Conservation (phyloP, 192 early-diverging fungal species). For the Entomortierella beljakovae region DNA sequence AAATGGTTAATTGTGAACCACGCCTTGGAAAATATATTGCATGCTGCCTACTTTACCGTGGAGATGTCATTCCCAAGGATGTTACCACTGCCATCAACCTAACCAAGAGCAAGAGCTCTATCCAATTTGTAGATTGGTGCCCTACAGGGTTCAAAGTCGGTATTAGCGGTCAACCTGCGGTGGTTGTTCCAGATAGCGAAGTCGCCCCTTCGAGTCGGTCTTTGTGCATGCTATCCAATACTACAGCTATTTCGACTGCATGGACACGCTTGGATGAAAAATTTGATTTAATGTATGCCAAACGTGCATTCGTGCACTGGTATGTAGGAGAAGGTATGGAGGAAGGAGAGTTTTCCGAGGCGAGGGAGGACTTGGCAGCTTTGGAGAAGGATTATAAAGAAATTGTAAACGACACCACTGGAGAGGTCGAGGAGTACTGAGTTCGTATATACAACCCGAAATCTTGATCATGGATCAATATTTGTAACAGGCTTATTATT, state of each 20-base stretch:
- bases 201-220: constrained; percentile 96
- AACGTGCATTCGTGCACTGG: constrained; percentile 99
- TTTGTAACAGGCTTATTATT: no score
- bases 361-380: constrained; percentile 99
- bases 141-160: constrained; percentile 99
- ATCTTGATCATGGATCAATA: neutral
- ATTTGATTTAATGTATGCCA: constrained; percentile 99
- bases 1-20: constrained; percentile 99
- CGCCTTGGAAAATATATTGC: constrained; percentile 99
- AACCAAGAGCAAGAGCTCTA: constrained; percentile 94
- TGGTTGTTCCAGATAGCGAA: constrained; percentile 74
- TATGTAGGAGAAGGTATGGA: constrained; percentile 99
- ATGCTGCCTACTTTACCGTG: constrained; percentile 98
- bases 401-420: constrained; percentile 93
- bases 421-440: constrained; percentile 52
- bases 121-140: constrained; percentile 99
- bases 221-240: constrained; percentile 99
- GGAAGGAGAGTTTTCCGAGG: constrained; percentile 99
- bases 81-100: constrained; percentile 88
- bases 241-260: constrained; percentile 98
- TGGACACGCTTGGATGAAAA: constrained; percentile 99
- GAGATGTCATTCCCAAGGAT: constrained; percentile 99
- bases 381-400: constrained; percentile 99
- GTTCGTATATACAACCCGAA: neutral
- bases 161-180: constrained; percentile 94